phyloP scores from a whole-genome alignment of 2,329 filamentous ascomycete species.

The Samsoniella hepiali region DNA sequence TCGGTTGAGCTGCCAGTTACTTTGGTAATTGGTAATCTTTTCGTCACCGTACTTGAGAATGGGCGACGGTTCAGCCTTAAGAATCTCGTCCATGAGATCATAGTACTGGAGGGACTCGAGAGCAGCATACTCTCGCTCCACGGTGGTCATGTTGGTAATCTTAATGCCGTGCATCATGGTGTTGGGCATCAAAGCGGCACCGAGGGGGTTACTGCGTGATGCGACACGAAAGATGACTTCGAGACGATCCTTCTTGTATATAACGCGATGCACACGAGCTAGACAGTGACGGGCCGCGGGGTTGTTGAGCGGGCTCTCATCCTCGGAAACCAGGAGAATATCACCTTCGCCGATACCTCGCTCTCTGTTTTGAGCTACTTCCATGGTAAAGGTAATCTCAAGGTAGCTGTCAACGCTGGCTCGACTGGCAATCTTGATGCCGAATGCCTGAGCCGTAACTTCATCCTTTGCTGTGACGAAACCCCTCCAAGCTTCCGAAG shows the following conservation, averaged over 20 bases:
- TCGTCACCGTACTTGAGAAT: slow-evolving; percentile 77
- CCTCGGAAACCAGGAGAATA: slow-evolving; percentile 79
- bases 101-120: slow-evolving; percentile 91
- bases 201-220: slow-evolving; percentile 59
- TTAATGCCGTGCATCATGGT: slow-evolving; percentile 71
- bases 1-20: slow-evolving; percentile 78
- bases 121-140: slow-evolving; percentile 93
- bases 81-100: slow-evolving; percentile 89
- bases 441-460: slow-evolving; percentile 73
- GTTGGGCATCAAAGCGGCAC: slow-evolving; percentile 64
- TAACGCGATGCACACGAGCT: slow-evolving; percentile 76
- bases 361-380: slow-evolving; percentile 66
- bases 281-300: slow-evolving; percentile 73
- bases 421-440: slow-evolving; percentile 82
- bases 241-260: slow-evolving; percentile 73
- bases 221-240: slow-evolving; percentile 86
- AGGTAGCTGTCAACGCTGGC: slow-evolving; percentile 90
- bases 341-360: slow-evolving; percentile 77
- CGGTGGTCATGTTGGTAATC: slow-evolving; percentile 87
- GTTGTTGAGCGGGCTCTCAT: slow-evolving; percentile 65
- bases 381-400: slow-evolving; percentile 83
- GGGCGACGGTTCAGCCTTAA: slow-evolving; percentile 84
- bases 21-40: slow-evolving; percentile 64
- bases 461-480: slow-evolving; percentile 91
- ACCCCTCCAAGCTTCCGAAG: slow-evolving; percentile 93